Base-by-base conservation (phyloP, 345 rosid species). In the Salix purpurea region DNA sequence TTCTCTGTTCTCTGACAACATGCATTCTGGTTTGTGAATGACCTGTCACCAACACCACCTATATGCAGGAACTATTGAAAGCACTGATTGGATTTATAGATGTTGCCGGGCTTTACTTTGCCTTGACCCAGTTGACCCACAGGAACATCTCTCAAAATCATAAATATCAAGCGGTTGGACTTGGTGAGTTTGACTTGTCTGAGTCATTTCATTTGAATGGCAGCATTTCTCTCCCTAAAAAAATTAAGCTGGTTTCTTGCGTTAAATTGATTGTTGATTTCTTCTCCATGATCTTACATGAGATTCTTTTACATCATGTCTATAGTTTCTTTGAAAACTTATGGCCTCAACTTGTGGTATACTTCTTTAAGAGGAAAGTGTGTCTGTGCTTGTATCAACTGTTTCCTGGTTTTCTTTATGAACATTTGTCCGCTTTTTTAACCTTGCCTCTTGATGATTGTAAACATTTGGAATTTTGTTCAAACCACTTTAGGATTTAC, bases 101-200 rank as follows among this genome's bases (percentile, higher is more conserved):
- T 83, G 99, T 95, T 70, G 98, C 97, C 82, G 98, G 98, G 76
- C 89, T 94, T 19, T 94, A 94, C 83, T 91, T 82, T 86, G 97
- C 98, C 72, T 84, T 94, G 73, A 90, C 98, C 30, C 97, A 92
- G 85, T 85, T 94, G 81, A 91, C 97, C 62, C 98, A 94, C 87
- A 79, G 98, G 85, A 94, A 94, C 84, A 94, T 94, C 78, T 94
- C 98, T 61, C 98, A 92, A 74, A 92, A 94, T 76, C 98, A 94
- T 79, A 94, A 94, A 85, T 94, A 92, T 84, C 99, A 95, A 76
- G 97, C 99, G 50, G 96, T 95, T 79, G 99, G 99, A 24, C 95
- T 95, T 24, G 97, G 99, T 95, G 83, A 78, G 95, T 83, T 30
- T 44, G 58, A 19, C 42, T 73, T 84, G 71, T 65, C 54, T 15